phyloP scores from a whole-genome alignment of 2,329 filamentous ascomycete species.

The Cylindrodendrum hubeiense region DNA sequence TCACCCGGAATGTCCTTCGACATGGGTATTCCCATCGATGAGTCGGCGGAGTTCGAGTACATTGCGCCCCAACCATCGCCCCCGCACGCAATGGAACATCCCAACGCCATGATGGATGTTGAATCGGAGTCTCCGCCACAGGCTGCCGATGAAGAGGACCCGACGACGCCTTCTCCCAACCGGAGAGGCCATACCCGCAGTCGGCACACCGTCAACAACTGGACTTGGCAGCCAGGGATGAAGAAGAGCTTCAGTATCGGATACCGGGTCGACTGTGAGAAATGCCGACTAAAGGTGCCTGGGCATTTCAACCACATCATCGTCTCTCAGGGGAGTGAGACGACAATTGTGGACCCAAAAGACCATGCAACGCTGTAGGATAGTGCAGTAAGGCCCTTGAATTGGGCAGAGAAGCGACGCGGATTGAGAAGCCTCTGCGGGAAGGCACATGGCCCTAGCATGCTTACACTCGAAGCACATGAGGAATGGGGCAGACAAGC shows the following conservation, averaged over 20 bases:
- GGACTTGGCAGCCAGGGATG: conserved; percentile 72
- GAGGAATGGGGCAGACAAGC: too few relatives aligned
- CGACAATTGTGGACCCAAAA: conserved; percentile 43
- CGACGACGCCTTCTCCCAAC: conserved; percentile 60
- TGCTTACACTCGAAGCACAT: too few relatives aligned
- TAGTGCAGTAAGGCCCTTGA: conserved; percentile 41
- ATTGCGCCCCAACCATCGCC: conserved; percentile 38
- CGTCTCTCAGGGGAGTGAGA: conserved; percentile 63
- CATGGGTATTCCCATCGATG: conserved; percentile 50
- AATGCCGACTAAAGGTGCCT: conserved; percentile 79
- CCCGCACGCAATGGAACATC: conserved; percentile 55
- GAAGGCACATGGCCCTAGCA: too few relatives aligned
- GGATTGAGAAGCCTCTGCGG: conserved; percentile 6
- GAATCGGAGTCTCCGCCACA: conserved; percentile 44
- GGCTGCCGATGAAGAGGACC: conserved; percentile 50
- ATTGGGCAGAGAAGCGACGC: conserved; percentile 33
- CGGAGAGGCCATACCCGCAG: conserved; percentile 69
- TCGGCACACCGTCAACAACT: conserved; percentile 70
- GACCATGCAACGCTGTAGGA: conserved; percentile 40
- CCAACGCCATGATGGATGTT: conserved; percentile 53
- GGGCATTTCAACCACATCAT: conserved; percentile 87
- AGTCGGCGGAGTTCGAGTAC: conserved; percentile 42
- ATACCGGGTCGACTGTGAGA: conserved; percentile 82
- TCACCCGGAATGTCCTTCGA: conserved; percentile 49
- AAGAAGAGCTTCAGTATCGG: conserved; percentile 83